A percentile compares a stretch with the other conserved stretches of the same genome.
phyloP scores from a whole-genome alignment of 257 asterid genomes.

The Euphrasia confusa region DNA sequence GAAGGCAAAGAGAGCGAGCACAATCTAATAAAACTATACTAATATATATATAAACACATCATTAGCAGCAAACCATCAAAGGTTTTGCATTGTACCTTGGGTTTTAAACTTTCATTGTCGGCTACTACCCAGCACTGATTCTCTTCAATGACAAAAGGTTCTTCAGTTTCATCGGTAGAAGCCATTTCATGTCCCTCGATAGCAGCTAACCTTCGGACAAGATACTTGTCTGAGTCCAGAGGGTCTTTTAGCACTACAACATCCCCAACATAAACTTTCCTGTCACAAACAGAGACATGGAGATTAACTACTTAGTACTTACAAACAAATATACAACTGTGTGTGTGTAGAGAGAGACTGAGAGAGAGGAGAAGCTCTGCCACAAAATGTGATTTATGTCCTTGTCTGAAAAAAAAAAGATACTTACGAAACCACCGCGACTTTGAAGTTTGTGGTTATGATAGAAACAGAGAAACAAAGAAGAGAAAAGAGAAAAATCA shows the following conservation, averaged over 20 bases:
- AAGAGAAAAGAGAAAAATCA: too few relatives aligned
- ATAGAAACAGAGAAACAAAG: too few relatives aligned
- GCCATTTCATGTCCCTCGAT: slow-evolving; percentile 82
- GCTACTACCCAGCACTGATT: slow-evolving; percentile 85
- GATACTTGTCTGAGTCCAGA: slow-evolving; percentile 41
- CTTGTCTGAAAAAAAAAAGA: not conserved
- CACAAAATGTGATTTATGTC: not conserved
- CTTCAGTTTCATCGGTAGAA: slow-evolving; percentile 67
- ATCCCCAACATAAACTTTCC: slow-evolving; percentile 70
- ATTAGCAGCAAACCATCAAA: not conserved
- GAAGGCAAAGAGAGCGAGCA: slow-evolving; percentile 2
- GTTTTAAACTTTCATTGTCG: slow-evolving; percentile 59
- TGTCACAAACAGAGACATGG: slow-evolving; percentile 26
- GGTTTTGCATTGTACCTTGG: slow-evolving; percentile 45
- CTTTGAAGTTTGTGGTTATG: too few relatives aligned
- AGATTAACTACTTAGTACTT: slow-evolving; percentile 18
- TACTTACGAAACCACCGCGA: not conserved
- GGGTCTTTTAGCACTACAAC: slow-evolving; percentile 82
- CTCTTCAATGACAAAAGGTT: slow-evolving; percentile 71
- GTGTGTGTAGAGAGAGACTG: not conserved
- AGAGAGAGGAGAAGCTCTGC: not conserved
- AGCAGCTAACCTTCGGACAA: slow-evolving; percentile 81
- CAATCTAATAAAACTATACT: not conserved
- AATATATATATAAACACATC: not conserved
- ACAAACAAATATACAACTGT: not conserved